These are phyloP conservation scores for Combretum micranthum DNA, from an alignment of 345 rosid genomes.

Conservation along the genomic window DNA sequence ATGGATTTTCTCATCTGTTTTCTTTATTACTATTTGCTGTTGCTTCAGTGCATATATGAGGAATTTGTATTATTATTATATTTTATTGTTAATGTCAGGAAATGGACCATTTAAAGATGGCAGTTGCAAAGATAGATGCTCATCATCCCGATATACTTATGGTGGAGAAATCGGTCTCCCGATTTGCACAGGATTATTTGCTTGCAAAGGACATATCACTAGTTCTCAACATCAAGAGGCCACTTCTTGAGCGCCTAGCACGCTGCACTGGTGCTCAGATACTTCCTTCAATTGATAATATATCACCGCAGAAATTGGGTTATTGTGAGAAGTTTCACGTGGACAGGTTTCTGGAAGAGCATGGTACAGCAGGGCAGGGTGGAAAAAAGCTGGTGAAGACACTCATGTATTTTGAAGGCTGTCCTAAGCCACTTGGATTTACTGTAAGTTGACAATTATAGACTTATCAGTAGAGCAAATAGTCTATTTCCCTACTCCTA, in stretches of 20 bases:
- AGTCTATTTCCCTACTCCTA: too few relatives aligned
- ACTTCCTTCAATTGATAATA: constrained; percentile 86
- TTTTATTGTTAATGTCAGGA: constrained; percentile 35
- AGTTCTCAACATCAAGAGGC: constrained; percentile 84
- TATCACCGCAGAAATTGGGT: constrained; percentile 80
- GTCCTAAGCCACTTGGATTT: constrained; percentile 94
- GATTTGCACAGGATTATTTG: constrained; percentile 88
- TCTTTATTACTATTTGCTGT: too few relatives aligned
- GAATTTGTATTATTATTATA: background rate
- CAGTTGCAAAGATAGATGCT: constrained; percentile 83
- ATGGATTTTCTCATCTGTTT: too few relatives aligned
- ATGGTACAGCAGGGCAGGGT: constrained; percentile 69
- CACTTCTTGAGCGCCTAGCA: constrained; percentile 82
- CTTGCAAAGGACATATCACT: constrained; percentile 85
- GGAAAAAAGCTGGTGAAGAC: constrained; percentile 82
- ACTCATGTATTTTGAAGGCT: constrained; percentile 87
- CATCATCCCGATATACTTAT: constrained; percentile 81
- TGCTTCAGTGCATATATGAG: background rate
- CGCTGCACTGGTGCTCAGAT: constrained; percentile 94
- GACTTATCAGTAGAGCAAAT: background rate
- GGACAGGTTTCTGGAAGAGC: constrained; percentile 69
- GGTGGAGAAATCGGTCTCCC: constrained; percentile 95
- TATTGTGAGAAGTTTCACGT: constrained; percentile 84
- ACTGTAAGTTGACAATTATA: constrained; percentile 58
- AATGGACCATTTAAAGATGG: constrained; percentile 97